Percentiles rank a stretch among this genome's conserved stretches.
Evolutionary conservation across 768 basidiomycete species (phyloP).

Genomic region (Rhodotorula kratochvilovae): DNA sequence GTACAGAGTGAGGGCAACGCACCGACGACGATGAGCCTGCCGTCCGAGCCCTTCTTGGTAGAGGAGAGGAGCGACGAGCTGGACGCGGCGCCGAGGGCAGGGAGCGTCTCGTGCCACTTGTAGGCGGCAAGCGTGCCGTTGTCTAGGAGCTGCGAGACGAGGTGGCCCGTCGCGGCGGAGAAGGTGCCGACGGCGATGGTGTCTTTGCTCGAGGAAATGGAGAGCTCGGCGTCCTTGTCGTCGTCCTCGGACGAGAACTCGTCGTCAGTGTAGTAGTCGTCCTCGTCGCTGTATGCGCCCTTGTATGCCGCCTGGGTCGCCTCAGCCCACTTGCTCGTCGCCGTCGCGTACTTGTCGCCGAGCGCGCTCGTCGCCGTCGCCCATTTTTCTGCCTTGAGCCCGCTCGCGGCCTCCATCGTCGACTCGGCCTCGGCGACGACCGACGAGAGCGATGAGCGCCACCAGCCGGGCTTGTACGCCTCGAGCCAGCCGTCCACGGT

Average conservation of each 20-base stretch:
- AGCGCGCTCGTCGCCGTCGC: background rate
- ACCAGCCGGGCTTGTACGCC: background rate
- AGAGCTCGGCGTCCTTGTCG: background rate
- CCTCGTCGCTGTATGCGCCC: background rate
- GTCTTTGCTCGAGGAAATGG: background rate
- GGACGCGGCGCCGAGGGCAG: background rate
- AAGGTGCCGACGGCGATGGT: background rate
- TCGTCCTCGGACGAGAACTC: background rate
- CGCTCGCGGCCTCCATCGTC: background rate
- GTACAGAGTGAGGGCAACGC: background rate
- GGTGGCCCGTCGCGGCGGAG: background rate
- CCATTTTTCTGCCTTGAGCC: background rate
- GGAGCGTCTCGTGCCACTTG: slow-evolving; percentile 27
- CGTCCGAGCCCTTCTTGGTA: background rate
- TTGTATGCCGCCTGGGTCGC: background rate
- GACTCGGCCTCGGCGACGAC: background rate
- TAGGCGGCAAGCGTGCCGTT: slow-evolving; percentile 26
- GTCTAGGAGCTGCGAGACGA: slow-evolving; percentile 4
- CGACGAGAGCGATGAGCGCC: background rate
- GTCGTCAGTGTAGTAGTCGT: background rate
- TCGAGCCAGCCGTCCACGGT: background rate
- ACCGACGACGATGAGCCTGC: slow-evolving; percentile 33
- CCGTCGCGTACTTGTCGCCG: background rate
- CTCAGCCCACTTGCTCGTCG: background rate
- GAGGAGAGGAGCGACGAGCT: background rate